phyloP scores from a whole-genome alignment of 2,329 filamentous ascomycete genomes.

The Fusarium buxicola region DNA sequence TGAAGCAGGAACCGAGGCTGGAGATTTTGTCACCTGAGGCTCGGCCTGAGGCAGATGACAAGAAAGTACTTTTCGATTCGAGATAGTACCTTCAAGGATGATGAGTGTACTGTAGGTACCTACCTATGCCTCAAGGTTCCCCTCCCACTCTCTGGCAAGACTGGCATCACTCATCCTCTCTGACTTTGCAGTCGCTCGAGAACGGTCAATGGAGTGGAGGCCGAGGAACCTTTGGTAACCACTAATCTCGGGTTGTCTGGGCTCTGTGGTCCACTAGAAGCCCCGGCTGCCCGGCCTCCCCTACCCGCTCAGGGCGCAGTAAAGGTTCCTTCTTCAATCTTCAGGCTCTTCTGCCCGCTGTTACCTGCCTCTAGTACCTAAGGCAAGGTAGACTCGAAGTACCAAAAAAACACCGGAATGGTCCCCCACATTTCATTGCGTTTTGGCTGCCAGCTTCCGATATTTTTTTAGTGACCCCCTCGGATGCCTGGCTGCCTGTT shows the following conservation, averaged over 20 bases:
- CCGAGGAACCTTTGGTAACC: constrained; percentile 29
- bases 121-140: constrained; percentile 3
- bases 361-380: constrained; percentile 2
- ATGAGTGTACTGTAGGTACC: constrained; percentile 6
- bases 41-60: constrained; percentile 7
- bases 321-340: constrained; percentile 9
- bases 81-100: constrained; percentile 7
- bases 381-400: no score
- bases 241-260: constrained; percentile 32
- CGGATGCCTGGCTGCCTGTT: no score
- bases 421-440: no score
- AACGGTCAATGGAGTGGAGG: constrained; percentile 14
- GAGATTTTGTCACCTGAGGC: constrained; percentile 10
- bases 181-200: constrained; percentile 11
- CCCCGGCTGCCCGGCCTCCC: constrained; percentile 14
- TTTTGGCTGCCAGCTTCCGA: no score
- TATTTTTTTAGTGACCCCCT: no score
- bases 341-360: not conserved
- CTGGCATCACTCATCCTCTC: constrained; percentile 7
- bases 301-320: constrained; percentile 13
- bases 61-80: constrained; percentile 2
- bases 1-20: constrained; percentile 17
- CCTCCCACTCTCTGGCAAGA: constrained; percentile 11
- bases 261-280: constrained; percentile 30
- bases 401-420: no score